Percentiles rank a stretch among this genome's conserved stretches.
phyloP scores from a whole-genome alignment of 1,284 basidiomycete species.

The Rhizoctonia solani region DNA sequence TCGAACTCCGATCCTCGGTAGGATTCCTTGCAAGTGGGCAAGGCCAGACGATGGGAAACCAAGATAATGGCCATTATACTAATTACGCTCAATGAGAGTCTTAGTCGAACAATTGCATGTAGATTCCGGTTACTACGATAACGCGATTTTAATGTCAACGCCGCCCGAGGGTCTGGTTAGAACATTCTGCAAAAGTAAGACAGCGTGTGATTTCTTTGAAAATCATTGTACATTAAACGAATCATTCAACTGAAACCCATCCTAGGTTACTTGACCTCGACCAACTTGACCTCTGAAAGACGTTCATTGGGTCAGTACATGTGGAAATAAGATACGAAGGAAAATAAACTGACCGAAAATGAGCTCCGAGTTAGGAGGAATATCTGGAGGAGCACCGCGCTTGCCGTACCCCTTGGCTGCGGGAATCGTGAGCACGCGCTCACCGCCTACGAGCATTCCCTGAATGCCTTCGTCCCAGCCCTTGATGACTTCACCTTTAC shows the following conservation, averaged over 20 bases:
- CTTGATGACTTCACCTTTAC: conserved; percentile 90
- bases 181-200: neutral
- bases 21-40: neutral
- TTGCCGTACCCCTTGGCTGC: conserved; percentile 72
- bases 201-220: neutral
- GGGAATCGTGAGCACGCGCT: conserved; percentile 82
- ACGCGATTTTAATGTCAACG: neutral
- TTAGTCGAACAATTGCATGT: neutral
- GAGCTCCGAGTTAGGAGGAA: conserved; percentile 69
- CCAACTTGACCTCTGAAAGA: conserved; percentile 68
- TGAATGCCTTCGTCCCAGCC: conserved; percentile 92
- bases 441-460: conserved; percentile 92
- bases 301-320: conserved; percentile 40
- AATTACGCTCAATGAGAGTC: conserved; percentile 1
- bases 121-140: neutral
- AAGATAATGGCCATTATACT: conserved; percentile 33
- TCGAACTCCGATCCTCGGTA: conserved; percentile 33
- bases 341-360: conserved; percentile 67
- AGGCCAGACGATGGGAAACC: conserved; percentile 31
- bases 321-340: neutral
- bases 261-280: conserved; percentile 43
- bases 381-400: conserved; percentile 41
- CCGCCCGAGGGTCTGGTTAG: neutral
- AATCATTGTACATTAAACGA: neutral
- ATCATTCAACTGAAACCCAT: neutral